These are phyloP conservation scores for Piper longum DNA, from an alignment of 164 flowering plant genomes.

Conservation along the genomic window DNA sequence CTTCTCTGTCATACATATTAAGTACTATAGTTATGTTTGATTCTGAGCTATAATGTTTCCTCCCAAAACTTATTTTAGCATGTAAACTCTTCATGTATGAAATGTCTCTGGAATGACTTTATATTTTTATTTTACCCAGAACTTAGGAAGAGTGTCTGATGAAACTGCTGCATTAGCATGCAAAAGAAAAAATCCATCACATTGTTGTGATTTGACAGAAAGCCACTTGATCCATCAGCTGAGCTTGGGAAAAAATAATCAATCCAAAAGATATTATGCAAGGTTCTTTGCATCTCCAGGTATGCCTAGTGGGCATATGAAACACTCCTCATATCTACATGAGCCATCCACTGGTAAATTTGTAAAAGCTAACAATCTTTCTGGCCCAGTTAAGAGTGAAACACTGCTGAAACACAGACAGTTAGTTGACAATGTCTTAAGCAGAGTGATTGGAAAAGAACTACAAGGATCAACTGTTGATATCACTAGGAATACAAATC, in stretches of 20 bases:
- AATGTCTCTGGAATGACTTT: constrained; percentile 2
- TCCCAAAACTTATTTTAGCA: no score
- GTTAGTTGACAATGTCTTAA: constrained; percentile 35
- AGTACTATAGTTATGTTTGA: no score
- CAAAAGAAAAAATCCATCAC: constrained; percentile 5
- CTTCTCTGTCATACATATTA: background rate
- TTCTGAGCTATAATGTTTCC: background rate
- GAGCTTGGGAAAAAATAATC: background rate
- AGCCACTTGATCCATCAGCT: background rate
- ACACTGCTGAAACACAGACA: constrained; percentile 20
- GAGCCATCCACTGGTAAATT: constrained; percentile 1
- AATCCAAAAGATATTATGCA: constrained; percentile 3
- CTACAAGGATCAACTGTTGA: constrained; percentile 12
- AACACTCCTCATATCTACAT: background rate
- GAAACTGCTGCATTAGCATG: constrained; percentile 7
- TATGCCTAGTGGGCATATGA: constrained; percentile 1
- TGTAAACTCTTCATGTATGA: background rate
- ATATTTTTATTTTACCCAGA: constrained; percentile 5
- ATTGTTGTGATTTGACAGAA: constrained; percentile 7
- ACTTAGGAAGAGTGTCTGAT: constrained; percentile 7
- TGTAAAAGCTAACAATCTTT: constrained; percentile 6
- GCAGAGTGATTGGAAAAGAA: constrained; percentile 15
- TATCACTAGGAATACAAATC: constrained; percentile 4
- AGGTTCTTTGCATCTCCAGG: constrained; percentile 1
- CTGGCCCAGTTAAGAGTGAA: constrained; percentile 12